These are phyloP conservation scores for Drechslerella dactyloides DNA, from an alignment of 2,329 filamentous ascomycete species.

Conservation along the genomic window DNA sequence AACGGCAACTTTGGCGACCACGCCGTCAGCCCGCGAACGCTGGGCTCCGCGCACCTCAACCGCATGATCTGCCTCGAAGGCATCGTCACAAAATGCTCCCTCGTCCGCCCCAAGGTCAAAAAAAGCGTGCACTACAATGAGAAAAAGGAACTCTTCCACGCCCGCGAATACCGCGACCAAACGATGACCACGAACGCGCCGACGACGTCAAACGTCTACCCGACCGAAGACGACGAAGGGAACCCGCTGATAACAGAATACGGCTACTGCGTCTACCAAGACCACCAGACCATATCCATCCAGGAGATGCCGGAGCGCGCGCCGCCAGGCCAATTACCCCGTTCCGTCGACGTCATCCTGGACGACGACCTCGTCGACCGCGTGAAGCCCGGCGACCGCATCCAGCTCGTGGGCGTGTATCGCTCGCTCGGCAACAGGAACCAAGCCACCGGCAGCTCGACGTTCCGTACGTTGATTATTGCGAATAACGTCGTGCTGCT, in stretches of 20 bases:
- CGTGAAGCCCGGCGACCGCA: conserved; percentile 92
- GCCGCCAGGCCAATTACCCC: conserved; percentile 90
- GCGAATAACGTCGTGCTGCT: conserved; percentile 95
- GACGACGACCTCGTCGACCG: conserved; percentile 95
- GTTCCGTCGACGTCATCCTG: conserved; percentile 93
- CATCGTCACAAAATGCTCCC: conserved; percentile 93
- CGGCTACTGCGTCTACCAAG: conserved; percentile 91
- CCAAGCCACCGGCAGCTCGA: conserved; percentile 83
- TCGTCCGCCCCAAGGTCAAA: conserved; percentile 95
- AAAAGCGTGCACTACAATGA: conserved; percentile 91
- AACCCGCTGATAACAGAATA: conserved; percentile 95
- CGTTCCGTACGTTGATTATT: conserved; percentile 91
- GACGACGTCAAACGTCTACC: conserved; percentile 69
- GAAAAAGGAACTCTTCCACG: conserved; percentile 81
- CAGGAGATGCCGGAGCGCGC: conserved; percentile 99
- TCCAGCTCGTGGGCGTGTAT: conserved; percentile 96
- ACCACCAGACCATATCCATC: conserved; percentile 97
- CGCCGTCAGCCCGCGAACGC: conserved; percentile 89
- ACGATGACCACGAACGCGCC: conserved; percentile 91
- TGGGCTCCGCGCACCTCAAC: conserved; percentile 88
- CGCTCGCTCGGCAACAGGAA: conserved; percentile 94
- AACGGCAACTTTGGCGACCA: conserved; percentile 94
- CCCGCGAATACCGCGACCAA: conserved; percentile 90
- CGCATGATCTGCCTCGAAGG: conserved; percentile 97
- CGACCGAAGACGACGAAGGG: conserved; percentile 69